Percentiles rank a stretch among this genome's conserved stretches.
phyloP scores from a whole-genome alignment of 73 alveolate species.

The Tetrahymena borealis region DNA sequence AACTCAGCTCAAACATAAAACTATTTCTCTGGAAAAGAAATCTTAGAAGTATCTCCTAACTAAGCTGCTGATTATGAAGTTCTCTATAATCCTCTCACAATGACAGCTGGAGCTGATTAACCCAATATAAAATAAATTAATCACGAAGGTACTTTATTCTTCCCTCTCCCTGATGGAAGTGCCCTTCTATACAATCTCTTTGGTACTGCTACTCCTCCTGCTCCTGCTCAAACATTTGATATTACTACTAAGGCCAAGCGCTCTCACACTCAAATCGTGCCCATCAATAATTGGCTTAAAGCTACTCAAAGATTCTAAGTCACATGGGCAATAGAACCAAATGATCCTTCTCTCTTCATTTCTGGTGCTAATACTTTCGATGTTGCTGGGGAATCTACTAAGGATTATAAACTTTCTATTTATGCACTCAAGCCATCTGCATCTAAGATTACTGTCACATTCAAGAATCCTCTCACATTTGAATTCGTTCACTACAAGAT shows the following conservation, averaged over 20 bases:
- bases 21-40: slow-evolving; percentile 84
- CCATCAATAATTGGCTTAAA: slow-evolving; percentile 94
- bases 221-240: slow-evolving; percentile 66
- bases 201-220: slow-evolving; percentile 92
- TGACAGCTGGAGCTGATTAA: slow-evolving; percentile 80
- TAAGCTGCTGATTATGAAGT: slow-evolving; percentile 86
- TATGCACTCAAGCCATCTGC: slow-evolving; percentile 80
- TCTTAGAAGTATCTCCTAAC: slow-evolving; percentile 83
- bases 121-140: slow-evolving; percentile 65
- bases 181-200: slow-evolving; percentile 88
- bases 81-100: slow-evolving; percentile 88
- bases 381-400: slow-evolving; percentile 85
- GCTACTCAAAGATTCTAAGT: slow-evolving; percentile 94
- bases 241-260: slow-evolving; percentile 86
- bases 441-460: slow-evolving; percentile 83
- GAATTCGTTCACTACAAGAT: slow-evolving; percentile 83
- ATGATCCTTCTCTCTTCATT: slow-evolving; percentile 75
- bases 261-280: slow-evolving; percentile 72
- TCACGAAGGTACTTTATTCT: slow-evolving; percentile 91
- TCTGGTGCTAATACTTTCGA: slow-evolving; percentile 98
- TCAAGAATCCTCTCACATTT: slow-evolving; percentile 82
- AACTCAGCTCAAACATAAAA: slow-evolving; percentile 71
- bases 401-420: slow-evolving; percentile 91
- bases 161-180: slow-evolving; percentile 98
- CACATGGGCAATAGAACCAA: slow-evolving; percentile 89